Evolutionary conservation across 225 moss, liverwort and hornwort genomes (phyloP), one percentile per base, ranked within the genome.

Genomic region (Asterella californica): DNA sequence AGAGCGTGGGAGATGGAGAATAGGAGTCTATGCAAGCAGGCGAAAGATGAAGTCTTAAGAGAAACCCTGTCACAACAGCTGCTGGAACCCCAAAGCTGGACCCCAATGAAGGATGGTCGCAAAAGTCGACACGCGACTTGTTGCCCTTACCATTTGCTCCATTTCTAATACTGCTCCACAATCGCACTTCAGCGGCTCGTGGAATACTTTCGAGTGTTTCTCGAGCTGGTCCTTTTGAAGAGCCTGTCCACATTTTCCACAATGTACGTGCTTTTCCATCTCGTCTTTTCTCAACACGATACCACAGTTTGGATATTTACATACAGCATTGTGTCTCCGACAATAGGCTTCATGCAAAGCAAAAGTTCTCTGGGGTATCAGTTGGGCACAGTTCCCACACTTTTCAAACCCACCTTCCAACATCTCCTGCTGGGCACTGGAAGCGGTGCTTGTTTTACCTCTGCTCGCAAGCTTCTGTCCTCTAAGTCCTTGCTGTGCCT

Each of bases 301-400:
- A 69, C 92, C 90, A 82, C 94, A 94, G 70, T 90, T 90, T 32
- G 91, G 88, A 77, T 99, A 88, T 76, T 88, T 90, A 81, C 95
- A 99, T 79, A 92, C 87, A 53, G 90, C 87, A 84, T 97, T 97
- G 74, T 97, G 94, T 74, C 97, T 91, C 48, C 91, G 88, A 78
- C 97, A 99, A 82, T 95, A 99, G 55, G 97, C 97, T 85, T 95
- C 97, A 79, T 94, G 97, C 76, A 99, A 86, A 69, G 90, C 69
- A 60, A 89, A 86, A 42, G 93, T 99, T 72, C 82, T 90, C n/a
- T 81, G 80, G 46, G 97, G 94, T 55, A 99, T 83, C 55, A 84
- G 80, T 82, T 99, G 97, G 76, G 88, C 91, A 76, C 97, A 99
- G 67, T 99, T 99, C 32, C 87, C 93, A 87, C 97, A 99, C 19